These are phyloP conservation scores for Chrysoporthe deuterocubensis DNA, from an alignment of 2,329 filamentous ascomycete genomes.

Conservation along the genomic window DNA sequence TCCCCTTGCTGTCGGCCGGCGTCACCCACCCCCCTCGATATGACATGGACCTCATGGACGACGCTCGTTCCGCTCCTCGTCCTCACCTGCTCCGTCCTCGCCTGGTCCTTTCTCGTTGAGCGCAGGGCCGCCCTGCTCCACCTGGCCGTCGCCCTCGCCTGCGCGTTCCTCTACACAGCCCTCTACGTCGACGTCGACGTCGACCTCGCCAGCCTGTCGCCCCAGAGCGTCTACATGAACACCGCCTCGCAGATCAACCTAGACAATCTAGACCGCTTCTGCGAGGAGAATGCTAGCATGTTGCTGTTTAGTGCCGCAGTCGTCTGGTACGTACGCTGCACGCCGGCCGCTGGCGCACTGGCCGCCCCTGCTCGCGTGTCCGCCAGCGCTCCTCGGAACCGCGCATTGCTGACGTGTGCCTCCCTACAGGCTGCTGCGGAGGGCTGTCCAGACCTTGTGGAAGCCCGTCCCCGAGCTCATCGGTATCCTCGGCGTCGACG, in stretches of 20 bases:
- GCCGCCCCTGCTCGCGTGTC: conserved; percentile 11
- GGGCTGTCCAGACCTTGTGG: conserved; percentile 85
- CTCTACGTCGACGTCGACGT: conserved; percentile 47
- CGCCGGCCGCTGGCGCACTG: background rate
- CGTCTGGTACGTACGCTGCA: conserved; percentile 50
- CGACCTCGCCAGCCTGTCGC: conserved; percentile 42
- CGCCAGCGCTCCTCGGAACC: background rate
- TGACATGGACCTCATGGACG: conserved; percentile 56
- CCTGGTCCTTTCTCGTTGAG: conserved; percentile 49
- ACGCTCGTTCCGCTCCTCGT: conserved; percentile 49
- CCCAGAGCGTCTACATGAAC: conserved; percentile 41
- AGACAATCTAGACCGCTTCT: conserved; percentile 52
- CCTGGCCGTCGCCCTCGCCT: conserved; percentile 45
- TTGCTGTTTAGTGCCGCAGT: conserved; percentile 57
- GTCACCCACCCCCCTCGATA: conserved; percentile 43
- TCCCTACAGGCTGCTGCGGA: conserved; percentile 72
- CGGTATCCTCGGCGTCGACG: conserved; percentile 88
- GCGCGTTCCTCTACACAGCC: conserved; percentile 47
- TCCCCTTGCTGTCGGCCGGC: conserved; percentile 34
- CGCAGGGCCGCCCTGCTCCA: conserved; percentile 48
- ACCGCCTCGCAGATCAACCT: conserved; percentile 48
- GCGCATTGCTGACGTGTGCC: conserved; percentile 24
- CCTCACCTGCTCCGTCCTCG: conserved; percentile 46
- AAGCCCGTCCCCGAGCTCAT: conserved; percentile 92
- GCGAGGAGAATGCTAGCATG: conserved; percentile 58